Percentiles rank a stretch among this genome's conserved stretches.
phyloP scores from a whole-genome alignment of 225 moss, liverwort and hornwort species.

The Marchantia polymorpha region DNA sequence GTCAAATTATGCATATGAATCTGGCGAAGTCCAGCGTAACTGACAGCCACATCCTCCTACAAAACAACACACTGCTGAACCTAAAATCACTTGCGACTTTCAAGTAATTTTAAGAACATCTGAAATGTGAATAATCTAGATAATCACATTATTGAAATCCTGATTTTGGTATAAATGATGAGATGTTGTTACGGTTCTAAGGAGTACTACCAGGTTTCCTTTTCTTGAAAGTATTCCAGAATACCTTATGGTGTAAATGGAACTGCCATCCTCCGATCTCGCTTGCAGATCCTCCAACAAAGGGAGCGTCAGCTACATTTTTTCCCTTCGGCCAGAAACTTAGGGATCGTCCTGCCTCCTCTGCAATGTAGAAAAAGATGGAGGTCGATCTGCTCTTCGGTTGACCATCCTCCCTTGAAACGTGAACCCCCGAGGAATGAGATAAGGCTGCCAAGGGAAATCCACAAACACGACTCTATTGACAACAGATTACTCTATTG shows the following conservation, averaged over 20 bases:
- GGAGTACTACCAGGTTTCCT: not conserved
- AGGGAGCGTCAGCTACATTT: slow-evolving; percentile 44
- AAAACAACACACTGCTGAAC: slow-evolving; percentile 10
- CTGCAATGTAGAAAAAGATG: slow-evolving; percentile 83
- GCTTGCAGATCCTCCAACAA: slow-evolving; percentile 63
- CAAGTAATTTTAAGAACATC: not conserved
- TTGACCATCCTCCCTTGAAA: slow-evolving; percentile 46
- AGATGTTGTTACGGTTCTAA: not conserved
- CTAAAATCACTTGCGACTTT: slow-evolving; percentile 14
- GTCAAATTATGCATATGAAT: slow-evolving; percentile 78
- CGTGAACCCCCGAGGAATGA: not conserved
- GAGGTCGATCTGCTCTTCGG: slow-evolving; percentile 53
- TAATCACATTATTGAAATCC: not conserved
- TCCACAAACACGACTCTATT: not conserved
- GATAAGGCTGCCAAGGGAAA: not conserved
- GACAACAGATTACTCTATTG: not conserved
- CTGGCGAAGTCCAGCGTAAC: slow-evolving; percentile 69
- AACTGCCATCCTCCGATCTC: slow-evolving; percentile 87
- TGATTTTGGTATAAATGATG: not conserved
- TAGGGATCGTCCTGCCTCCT: slow-evolving; percentile 62
- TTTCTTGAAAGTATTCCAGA: not conserved
- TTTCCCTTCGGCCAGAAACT: slow-evolving; percentile 52
- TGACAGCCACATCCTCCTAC: slow-evolving; percentile 51
- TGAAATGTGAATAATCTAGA: not conserved
- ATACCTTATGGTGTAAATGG: slow-evolving; percentile 68